A percentile compares a stretch with the other conserved stretches of the same genome.
Conservation (phyloP, 148 eudicot species). For the Camellia japonica region DNA sequence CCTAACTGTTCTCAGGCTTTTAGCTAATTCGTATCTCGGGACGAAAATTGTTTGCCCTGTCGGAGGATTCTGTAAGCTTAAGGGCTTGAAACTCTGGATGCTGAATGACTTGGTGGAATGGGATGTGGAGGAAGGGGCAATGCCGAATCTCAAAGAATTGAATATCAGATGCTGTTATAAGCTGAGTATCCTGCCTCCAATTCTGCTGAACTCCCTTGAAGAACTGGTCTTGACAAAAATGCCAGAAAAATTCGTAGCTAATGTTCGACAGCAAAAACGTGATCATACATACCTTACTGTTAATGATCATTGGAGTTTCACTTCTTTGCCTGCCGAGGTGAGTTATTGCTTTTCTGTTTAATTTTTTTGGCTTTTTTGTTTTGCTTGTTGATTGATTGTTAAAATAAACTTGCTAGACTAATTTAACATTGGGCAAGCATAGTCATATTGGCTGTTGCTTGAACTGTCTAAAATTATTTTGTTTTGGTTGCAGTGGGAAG, state of each 20-base stretch:
- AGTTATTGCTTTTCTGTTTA: slow-evolving; percentile 1
- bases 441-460: too few relatives aligned
- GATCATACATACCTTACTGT: not conserved
- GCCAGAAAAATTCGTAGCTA: slow-evolving; percentile 24
- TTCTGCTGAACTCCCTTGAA: slow-evolving; percentile 24
- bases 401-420: too few relatives aligned
- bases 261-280: slow-evolving; percentile 8
- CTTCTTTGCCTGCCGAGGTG: slow-evolving; percentile 32
- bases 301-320: slow-evolving; percentile 19
- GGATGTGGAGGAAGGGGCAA: slow-evolving; percentile 31
- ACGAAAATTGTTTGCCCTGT: slow-evolving; percentile 21
- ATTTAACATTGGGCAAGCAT: too few relatives aligned
- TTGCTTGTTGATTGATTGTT: too few relatives aligned
- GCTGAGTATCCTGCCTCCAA: slow-evolving; percentile 26
- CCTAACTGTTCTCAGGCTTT: slow-evolving; percentile 43
- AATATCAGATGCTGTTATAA: slow-evolving; percentile 36
- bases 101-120: slow-evolving; percentile 31
- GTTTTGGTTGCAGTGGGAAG: not conserved
- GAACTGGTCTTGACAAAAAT: slow-evolving; percentile 38
- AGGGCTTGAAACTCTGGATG: slow-evolving; percentile 47
- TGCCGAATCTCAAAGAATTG: slow-evolving; percentile 34
- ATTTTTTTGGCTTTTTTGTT: not conserved
- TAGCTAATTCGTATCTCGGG: slow-evolving; percentile 36
- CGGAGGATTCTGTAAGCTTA: slow-evolving; percentile 27
- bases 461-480: not conserved